Evolutionary conservation across 2,329 filamentous ascomycete genomes (phyloP), one percentile per base, ranked within the genome.

Genomic region (Escovopsis sp.): DNA sequence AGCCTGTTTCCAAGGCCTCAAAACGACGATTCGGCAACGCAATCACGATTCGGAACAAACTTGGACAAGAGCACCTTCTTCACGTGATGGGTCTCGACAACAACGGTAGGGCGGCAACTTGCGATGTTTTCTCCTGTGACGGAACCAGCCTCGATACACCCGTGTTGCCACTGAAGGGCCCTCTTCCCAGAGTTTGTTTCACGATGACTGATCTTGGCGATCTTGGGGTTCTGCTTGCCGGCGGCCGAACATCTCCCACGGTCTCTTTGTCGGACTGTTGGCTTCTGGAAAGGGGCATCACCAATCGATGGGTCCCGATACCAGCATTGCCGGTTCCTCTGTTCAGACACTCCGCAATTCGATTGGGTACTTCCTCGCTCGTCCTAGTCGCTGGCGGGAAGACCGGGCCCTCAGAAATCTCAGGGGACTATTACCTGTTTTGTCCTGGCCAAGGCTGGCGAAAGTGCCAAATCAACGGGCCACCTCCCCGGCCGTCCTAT

Each of bases 191-290:
- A 37, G 80, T 89, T 68, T 91, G 85, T 51, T 85, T 91, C 58
- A 82, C 83, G 0, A 66, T 87, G 18, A 88, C 82, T 18, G 67
- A 76, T 39, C 56, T 93, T 5, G 71, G 69, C 2, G 62, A 67
- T 32, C 59, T 62, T 19, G 73, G 73, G 12, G 71, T 70, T 45
- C 60, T 95, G 10, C 65, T 94, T 38, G 70, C 75, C 28, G 88
- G 89, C 23, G 89, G 89, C 5, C 73, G 88, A 45, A 69, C 73
- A n/a, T 89, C 85, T 7, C 87, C 88, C 4, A 69, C 77, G 11
- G 71, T 69, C 28, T 77, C 77, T 2, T 65, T 85, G 36, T 66
- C 66, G 33, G 84, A 91, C 57, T 87, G 82, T 51, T 95, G 85
- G 85, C 51, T 87, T 2, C 75, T 80, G 48, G 68, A 72, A 41